These are phyloP conservation scores for Mortierella sp. DNA, from an alignment of 371 early-diverging fungal genomes.

Conservation along the genomic window DNA sequence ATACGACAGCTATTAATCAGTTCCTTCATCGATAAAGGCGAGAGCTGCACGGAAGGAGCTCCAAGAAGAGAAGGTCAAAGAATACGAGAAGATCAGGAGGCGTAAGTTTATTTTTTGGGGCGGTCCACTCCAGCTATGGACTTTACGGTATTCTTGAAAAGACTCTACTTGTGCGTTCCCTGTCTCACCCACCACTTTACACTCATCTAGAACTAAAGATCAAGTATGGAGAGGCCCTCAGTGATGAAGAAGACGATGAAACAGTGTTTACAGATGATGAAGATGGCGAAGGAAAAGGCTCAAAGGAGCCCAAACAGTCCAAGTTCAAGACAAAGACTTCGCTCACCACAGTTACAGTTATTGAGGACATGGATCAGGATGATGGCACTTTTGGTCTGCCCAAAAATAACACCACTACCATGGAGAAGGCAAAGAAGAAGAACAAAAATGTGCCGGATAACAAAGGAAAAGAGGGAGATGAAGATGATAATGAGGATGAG, in stretches of 20 bases:
- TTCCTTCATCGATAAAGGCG: conserved; percentile 7
- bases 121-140: too few species aligned
- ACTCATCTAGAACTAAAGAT: conserved; percentile 39
- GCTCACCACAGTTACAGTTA: conserved; percentile 78
- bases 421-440: conserved; percentile 30
- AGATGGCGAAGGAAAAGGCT: conserved; percentile 34
- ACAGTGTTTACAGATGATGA: conserved; percentile 54
- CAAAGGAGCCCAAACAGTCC: conserved; percentile 55
- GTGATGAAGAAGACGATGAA: conserved; percentile 56
- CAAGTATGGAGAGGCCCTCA: conserved; percentile 44
- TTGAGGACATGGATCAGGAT: conserved; percentile 73
- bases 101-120: conserved; percentile 22
- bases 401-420: conserved; percentile 27
- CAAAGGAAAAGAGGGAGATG: not conserved
- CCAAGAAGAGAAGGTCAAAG: conserved; percentile 40
- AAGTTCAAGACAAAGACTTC: conserved; percentile 67
- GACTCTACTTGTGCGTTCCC: not conserved
- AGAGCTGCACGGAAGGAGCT: conserved; percentile 47
- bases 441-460: not conserved
- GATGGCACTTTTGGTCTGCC: conserved; percentile 47
- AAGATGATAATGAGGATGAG: conserved; percentile 16
- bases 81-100: conserved; percentile 46
- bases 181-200: not conserved
- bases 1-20: too few species aligned
- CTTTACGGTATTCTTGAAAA: too few species aligned